These are phyloP conservation scores for Babesia caballi DNA, from an alignment of 169 alveolate genomes.

Conservation along the genomic window DNA sequence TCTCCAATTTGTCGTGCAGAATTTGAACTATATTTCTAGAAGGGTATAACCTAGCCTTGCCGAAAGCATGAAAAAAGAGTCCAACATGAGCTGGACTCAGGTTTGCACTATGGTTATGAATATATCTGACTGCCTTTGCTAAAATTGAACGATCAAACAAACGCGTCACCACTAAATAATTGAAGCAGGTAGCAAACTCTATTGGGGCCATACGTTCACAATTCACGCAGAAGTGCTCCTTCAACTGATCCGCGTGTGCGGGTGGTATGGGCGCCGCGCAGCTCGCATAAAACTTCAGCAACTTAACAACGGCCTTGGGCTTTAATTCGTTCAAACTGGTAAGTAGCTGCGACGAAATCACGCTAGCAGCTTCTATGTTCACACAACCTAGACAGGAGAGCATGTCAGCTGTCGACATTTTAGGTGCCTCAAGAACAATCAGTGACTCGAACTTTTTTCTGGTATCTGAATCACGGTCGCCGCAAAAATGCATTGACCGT, in stretches of 20 bases:
- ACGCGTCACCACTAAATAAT: background rate
- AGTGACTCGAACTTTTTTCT: background rate
- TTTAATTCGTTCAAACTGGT: background rate
- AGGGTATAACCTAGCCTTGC: background rate
- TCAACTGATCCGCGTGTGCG: background rate
- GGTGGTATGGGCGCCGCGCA: background rate
- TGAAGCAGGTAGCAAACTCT: background rate
- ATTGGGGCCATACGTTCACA: background rate
- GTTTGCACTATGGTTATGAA: background rate
- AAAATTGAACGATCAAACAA: background rate
- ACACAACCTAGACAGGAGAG: background rate
- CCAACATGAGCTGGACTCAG: constrained; percentile 1
- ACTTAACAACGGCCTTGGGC: background rate
- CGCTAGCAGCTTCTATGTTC: background rate
- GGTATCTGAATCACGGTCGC: background rate
- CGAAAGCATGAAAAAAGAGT: background rate
- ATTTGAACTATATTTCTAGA: background rate
- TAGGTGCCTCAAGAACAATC: background rate
- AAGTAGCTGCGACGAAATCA: background rate
- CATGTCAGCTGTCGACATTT: background rate
- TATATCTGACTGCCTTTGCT: background rate
- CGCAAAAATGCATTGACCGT: background rate
- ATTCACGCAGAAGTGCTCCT: background rate
- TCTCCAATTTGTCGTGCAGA: background rate
- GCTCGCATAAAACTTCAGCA: background rate